Evolutionary conservation across 176 grass and related monocot genomes (phyloP).

Genomic region (Hyparrhenia diplandra): DNA sequence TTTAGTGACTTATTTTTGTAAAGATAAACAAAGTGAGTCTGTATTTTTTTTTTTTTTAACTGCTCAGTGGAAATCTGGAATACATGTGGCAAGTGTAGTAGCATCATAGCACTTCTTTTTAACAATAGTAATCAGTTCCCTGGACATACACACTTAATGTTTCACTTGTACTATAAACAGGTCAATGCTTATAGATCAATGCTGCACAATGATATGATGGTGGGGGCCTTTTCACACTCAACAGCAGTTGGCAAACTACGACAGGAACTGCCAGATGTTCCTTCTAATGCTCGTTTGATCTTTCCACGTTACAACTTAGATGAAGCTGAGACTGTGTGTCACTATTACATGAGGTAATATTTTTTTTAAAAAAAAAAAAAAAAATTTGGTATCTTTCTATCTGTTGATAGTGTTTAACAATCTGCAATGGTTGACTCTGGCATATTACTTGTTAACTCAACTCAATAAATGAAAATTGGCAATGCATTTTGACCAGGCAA

Average conservation of each 20-base stretch:
- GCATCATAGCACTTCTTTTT: background rate
- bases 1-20: background rate
- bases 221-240: slow-evolving; percentile 96
- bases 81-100: background rate
- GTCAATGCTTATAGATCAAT: slow-evolving; percentile 84
- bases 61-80: background rate
- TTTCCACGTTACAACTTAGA: slow-evolving; percentile 84
- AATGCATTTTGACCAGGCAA: slow-evolving; percentile 61
- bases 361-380: no score
- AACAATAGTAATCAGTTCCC: background rate
- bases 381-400: background rate
- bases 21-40: background rate
- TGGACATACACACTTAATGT: background rate
- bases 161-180: slow-evolving; percentile 44
- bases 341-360: slow-evolving; percentile 93
- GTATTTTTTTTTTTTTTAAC: background rate
- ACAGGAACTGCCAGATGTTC: slow-evolving; percentile 82
- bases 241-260: slow-evolving; percentile 93
- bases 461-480: slow-evolving; percentile 13
- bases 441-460: background rate
- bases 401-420: slow-evolving; percentile 10
- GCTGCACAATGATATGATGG: slow-evolving; percentile 94
- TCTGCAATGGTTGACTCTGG: background rate
- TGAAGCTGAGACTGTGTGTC: slow-evolving; percentile 80
- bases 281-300: slow-evolving; percentile 54